Evolutionary conservation across 1,284 basidiomycete genomes (phyloP), one percentile per base, ranked within the genome.

Genomic region (Naganishia cerealis): DNA sequence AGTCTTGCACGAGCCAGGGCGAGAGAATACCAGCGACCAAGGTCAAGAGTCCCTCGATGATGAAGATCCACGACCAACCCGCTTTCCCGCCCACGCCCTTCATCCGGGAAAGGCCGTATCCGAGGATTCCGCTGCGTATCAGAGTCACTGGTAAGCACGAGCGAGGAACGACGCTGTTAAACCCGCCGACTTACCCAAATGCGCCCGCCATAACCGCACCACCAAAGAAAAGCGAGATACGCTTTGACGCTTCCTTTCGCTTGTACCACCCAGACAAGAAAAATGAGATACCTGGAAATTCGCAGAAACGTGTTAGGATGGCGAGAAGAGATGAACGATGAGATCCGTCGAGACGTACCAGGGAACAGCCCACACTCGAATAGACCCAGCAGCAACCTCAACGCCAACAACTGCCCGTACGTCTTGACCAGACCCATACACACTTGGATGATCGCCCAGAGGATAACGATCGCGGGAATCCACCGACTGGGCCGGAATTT

Each of bases 21-120:
- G 81, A 79, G 4, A 63, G 68, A 54, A 74, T 62, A 50, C 75
- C 81, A 43, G 80, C 71, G 29, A 80, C 62, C 58, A 82, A 73
- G 3, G 80, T 81, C n/a, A 81, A 33, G 7, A 82, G 69, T 8
- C 81, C 81, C 71, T 82, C 81, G 63, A 81, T 79, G 70, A 82
- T 81, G 75, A 83, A 82, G 66, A 82, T 81, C 81, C 82, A 82
- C 3, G 73, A 71, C 81, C 82, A 83, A 39, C 82, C 82, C 7
- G 71, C 68, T 65, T 78, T 77, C 38, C 81, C 81, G 21, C 81
- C 81, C 21, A 81, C 73, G 26, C 82, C 82, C 50, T 76, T 70
- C 79, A 83, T 82, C 59, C 78, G 73, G 43, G 72, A 72, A 16
- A 77, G 48, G 21, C 70, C 76, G 63, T 71, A 81, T 24, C 80